Conservation (phyloP, 2,329 filamentous ascomycete genomes). For the Blastomyces emzantsi region DNA sequence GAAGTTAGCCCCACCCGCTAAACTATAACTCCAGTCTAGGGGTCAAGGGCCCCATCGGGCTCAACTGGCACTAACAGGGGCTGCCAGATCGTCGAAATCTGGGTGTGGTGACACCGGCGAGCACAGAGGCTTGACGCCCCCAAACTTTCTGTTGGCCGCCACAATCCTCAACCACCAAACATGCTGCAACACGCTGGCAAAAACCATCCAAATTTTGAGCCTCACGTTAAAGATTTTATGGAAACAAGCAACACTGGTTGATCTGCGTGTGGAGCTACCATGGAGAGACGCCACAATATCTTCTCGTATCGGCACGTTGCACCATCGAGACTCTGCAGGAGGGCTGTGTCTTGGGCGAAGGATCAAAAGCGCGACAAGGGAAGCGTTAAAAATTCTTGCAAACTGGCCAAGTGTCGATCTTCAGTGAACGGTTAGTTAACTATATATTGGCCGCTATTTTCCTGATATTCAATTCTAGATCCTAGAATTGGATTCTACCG, state of each 20-base stretch:
- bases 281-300: background rate
- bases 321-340: background rate
- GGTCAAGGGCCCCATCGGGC: too few species aligned
- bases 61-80: too few species aligned
- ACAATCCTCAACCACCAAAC: background rate
- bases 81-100: too few species aligned
- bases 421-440: background rate
- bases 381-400: background rate
- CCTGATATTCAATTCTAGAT: background rate
- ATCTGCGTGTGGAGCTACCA: background rate
- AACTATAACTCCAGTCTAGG: background rate
- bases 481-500: background rate
- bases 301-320: background rate
- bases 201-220: background rate
- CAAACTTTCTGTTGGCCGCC: background rate
- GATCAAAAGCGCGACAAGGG: background rate
- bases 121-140: background rate
- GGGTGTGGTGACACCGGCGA: background rate
- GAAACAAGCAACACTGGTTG: background rate
- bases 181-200: background rate
- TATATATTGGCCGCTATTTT: background rate
- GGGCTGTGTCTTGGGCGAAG: constrained; percentile 2
- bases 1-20: background rate
- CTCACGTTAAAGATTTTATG: background rate
- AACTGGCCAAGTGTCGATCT: background rate